These are phyloP conservation scores for Globomyces pollinis-pini DNA, from an alignment of 192 early-diverging fungal genomes.

Conservation along the genomic window DNA sequence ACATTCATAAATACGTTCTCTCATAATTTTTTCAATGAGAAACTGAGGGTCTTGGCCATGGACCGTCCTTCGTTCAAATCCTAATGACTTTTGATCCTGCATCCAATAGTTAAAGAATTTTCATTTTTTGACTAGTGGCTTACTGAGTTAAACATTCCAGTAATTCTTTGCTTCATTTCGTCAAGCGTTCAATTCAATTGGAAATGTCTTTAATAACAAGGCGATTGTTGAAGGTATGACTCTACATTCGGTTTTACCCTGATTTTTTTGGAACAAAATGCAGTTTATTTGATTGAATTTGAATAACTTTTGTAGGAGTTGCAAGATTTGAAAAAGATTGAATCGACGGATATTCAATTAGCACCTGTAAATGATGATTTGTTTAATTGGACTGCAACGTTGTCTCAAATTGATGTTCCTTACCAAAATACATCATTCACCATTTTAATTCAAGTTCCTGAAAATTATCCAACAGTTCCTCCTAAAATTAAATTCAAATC, in stretches of 20 bases:
- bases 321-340: constrained; percentile 2
- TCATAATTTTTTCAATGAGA: constrained; percentile 89
- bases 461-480: constrained; percentile 68
- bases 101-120: neutral
- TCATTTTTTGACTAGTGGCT: too few species aligned
- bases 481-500: constrained; percentile 68
- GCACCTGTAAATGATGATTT: constrained; percentile 54
- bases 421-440: constrained; percentile 70
- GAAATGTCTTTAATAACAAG: too few species aligned
- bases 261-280: too few species aligned
- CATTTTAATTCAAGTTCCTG: constrained; percentile 63
- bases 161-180: too few species aligned
- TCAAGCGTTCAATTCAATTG: too few species aligned
- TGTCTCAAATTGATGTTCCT: constrained; percentile 52
- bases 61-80: constrained; percentile 20
- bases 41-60: constrained; percentile 92
- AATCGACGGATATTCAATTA: neutral
- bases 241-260: neutral
- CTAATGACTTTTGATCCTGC: neutral
- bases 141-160: too few species aligned
- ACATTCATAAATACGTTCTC: constrained; percentile 82
- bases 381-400: constrained; percentile 58
- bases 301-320: constrained; percentile 3
- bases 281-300: neutral
- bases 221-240: too few species aligned